Percentiles rank a stretch among this genome's conserved stretches.
Conservation (phyloP, 495 filamentous ascomycete species). For the Trichocladium uniseriatum region DNA sequence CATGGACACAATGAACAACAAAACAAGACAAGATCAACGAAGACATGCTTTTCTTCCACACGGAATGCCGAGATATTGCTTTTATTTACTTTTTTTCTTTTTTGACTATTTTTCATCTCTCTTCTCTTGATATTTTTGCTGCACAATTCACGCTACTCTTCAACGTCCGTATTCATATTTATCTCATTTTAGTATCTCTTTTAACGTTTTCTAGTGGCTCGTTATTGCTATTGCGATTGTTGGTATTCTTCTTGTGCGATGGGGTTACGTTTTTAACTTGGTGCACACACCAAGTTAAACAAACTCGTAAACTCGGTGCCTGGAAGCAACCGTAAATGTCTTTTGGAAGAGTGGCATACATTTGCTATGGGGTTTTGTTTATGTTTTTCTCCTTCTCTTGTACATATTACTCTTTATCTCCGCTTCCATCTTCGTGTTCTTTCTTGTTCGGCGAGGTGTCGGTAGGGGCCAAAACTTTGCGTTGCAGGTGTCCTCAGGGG, state of each 20-base stretch:
- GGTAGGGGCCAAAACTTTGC: background rate
- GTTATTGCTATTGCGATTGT: background rate
- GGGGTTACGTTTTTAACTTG: constrained; percentile 8
- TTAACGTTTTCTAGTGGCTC: too few species aligned
- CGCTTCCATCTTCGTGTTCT: too few species aligned
- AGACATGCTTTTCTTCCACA: too few species aligned
- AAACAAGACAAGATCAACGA: too few species aligned
- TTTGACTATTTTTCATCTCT: constrained; percentile 11
- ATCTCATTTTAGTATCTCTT: too few species aligned
- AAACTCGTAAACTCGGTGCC: background rate
- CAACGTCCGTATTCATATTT: too few species aligned
- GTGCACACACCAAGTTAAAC: background rate
- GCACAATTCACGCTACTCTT: background rate
- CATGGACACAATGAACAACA: too few species aligned
- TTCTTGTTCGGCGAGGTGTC: background rate
- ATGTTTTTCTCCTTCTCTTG: background rate
- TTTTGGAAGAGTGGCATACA: too few species aligned
- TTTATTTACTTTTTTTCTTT: background rate
- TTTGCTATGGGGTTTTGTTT: too few species aligned
- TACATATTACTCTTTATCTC: background rate
- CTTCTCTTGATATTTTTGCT: background rate
- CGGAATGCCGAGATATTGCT: too few species aligned
- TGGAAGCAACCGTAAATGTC: too few species aligned
- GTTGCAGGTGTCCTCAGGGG: background rate
- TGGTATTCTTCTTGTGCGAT: background rate